phyloP scores from a whole-genome alignment of 768 basidiomycete genomes.

The Sistotremastrum suecicum region DNA sequence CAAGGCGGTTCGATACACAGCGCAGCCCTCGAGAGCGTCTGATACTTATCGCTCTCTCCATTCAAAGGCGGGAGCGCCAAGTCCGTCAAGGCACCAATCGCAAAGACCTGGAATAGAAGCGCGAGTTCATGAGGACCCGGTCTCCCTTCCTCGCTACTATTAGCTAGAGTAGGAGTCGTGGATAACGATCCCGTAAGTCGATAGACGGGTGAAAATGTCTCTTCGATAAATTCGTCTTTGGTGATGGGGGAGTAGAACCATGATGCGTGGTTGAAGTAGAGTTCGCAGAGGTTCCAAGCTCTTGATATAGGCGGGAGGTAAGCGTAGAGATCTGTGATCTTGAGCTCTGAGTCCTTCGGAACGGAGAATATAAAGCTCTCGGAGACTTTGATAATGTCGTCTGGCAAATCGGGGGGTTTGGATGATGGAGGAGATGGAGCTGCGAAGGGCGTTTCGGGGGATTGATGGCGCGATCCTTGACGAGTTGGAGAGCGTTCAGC shows the following conservation, averaged over 20 bases:
- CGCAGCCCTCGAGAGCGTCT: slow-evolving; percentile 1
- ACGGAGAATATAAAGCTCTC: too few relatives aligned
- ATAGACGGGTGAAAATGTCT: slow-evolving; percentile 34
- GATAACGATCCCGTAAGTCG: slow-evolving; percentile 12
- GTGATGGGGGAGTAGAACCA: slow-evolving; percentile 39
- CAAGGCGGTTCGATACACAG: not conserved
- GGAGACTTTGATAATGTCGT: too few relatives aligned
- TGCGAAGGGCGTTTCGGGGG: too few relatives aligned
- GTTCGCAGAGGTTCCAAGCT: slow-evolving; percentile 29
- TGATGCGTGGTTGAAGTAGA: slow-evolving; percentile 32
- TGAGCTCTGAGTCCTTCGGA: too few relatives aligned
- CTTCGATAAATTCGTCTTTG: slow-evolving; percentile 28
- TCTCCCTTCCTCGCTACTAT: not conserved
- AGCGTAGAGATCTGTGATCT: not conserved
- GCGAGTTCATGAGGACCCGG: slow-evolving; percentile 31
- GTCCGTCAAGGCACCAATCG: slow-evolving; percentile 35
- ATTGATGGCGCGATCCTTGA: too few relatives aligned
- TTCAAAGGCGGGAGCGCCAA: slow-evolving; percentile 31
- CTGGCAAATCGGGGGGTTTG: too few relatives aligned
- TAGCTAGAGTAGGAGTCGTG: not conserved
- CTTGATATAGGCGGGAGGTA: slow-evolving; percentile 30
- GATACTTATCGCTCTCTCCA: slow-evolving; percentile 3
- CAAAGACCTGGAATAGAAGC: slow-evolving; percentile 30
- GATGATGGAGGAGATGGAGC: too few relatives aligned
- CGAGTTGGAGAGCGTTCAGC: too few relatives aligned